Evolutionary conservation across 148 eudicot species (phyloP).

Genomic region (Rhododendron mucronatum): DNA sequence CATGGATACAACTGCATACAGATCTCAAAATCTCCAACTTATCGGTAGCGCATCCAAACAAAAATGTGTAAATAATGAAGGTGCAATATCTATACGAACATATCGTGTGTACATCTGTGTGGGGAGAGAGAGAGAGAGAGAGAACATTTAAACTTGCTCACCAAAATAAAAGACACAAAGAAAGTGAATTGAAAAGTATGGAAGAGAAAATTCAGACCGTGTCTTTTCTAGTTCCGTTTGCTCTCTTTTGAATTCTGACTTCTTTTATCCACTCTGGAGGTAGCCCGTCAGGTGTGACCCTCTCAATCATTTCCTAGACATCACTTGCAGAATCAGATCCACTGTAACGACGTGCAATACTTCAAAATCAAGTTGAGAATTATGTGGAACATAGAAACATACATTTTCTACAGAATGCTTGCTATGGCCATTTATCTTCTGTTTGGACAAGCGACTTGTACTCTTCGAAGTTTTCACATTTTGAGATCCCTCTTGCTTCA

Average conservation of each 20-base stretch:
- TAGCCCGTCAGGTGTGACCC: conserved; percentile 37
- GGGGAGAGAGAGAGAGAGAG: background rate
- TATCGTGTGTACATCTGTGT: background rate
- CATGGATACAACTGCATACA: background rate
- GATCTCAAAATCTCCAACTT: background rate
- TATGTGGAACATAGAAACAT: background rate
- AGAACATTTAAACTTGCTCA: background rate
- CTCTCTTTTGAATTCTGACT: conserved; percentile 33
- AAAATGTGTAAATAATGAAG: background rate
- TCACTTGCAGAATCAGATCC: conserved; percentile 5
- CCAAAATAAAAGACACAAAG: background rate
- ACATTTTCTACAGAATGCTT: background rate
- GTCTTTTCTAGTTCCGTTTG: conserved; percentile 32
- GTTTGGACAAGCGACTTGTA: background rate
- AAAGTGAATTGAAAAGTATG: background rate
- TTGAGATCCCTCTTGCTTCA: background rate
- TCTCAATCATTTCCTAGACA: conserved; percentile 41
- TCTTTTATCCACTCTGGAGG: conserved; percentile 76
- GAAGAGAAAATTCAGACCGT: conserved; percentile 28
- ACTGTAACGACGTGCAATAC: background rate
- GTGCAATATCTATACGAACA: background rate
- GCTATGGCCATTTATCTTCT: background rate
- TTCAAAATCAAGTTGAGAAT: background rate
- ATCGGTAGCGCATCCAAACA: background rate
- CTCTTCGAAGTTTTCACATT: background rate